Evolutionary conservation across 1,139 yeast species (phyloP), one percentile per base, ranked within the genome.

Genomic region (Ogataea hybrid): DNA sequence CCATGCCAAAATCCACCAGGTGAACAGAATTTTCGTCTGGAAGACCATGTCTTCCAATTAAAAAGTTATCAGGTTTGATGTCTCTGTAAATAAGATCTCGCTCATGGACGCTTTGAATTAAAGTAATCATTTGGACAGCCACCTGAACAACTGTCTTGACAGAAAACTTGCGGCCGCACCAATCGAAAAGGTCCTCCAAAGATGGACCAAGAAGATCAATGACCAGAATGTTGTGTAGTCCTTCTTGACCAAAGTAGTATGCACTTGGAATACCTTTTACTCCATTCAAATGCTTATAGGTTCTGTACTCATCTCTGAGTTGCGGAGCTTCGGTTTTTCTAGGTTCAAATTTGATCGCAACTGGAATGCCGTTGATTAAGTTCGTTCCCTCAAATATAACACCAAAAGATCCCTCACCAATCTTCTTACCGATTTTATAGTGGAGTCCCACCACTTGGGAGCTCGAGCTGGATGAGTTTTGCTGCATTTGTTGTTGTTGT

Each of bases 1-100:
- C 97, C 97, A 92, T 90, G 51, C 98, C 98, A 63, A 89, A 92
- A 63, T 84, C 94, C 44, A 84, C 85, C 59, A 84, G 65, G 58
- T 82, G 86, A 40, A 84, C 83, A 39, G 67, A 65, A 59, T 84
- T 83, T 35, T 83, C 85, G 48, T 77, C 79, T 2, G 79, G 71
- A 11, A 79, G 70, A n/a, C 79, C 80, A 5, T 83, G 85, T 61
- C 79, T 70, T 8, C 89, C 89, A 61, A 83, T 80, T 47, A 83
- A 65, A 52, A 83, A 83, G 61, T 83, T 83, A 57, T 83, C 90
- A 0, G 90, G 90, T 57, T 83, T 83, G 54, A 83, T 83, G 61
- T 83, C 90, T 57, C 90, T 71, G 63, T 82, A 84, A 42, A 84
- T 84, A 48, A 84, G 65, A 59, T 82, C 84, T 57, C 79, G 80